Evolutionary conservation across 2,329 filamentous ascomycete genomes (phyloP).

Genomic region (Microascus cirrosus): DNA sequence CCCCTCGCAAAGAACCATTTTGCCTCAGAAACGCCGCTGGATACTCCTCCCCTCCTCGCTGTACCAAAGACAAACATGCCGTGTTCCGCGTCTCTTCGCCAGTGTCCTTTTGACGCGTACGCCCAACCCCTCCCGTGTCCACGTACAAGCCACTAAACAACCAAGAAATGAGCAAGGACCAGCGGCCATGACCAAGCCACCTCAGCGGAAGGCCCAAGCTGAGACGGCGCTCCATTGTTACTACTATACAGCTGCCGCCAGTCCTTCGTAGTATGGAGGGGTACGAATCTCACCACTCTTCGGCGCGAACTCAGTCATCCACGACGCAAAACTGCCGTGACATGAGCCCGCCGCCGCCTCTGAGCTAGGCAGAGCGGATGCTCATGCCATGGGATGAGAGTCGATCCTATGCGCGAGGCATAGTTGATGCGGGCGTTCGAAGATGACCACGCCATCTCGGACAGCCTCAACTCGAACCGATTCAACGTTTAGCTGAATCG

Average conservation of each 20-base stretch:
- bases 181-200: not conserved
- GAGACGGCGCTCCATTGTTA: not conserved
- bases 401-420: not conserved
- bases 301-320: not conserved
- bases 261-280: not conserved
- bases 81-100: not conserved
- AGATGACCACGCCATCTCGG: not conserved
- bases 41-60: not conserved
- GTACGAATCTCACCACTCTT: not conserved
- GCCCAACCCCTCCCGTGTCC: slow-evolving; percentile 22
- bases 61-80: not conserved
- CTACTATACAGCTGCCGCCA: slow-evolving; percentile 4
- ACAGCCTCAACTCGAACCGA: not conserved
- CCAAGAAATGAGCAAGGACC: not conserved
- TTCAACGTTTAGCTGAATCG: slow-evolving; percentile 40
- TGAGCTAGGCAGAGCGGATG: not conserved
- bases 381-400: not conserved
- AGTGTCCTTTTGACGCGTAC: slow-evolving; percentile 22
- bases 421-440: not conserved
- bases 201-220: not conserved
- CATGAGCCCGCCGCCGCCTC: not conserved
- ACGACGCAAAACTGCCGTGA: too few species aligned
- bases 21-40: not conserved
- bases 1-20: not conserved
- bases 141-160: slow-evolving; percentile 20